Percentiles rank a stretch among this genome's conserved stretches.
These are phyloP conservation scores for sorghum (Sorghum bicolor) DNA, from an alignment of 176 grass and related monocot species.

Conservation along the genomic window DNA sequence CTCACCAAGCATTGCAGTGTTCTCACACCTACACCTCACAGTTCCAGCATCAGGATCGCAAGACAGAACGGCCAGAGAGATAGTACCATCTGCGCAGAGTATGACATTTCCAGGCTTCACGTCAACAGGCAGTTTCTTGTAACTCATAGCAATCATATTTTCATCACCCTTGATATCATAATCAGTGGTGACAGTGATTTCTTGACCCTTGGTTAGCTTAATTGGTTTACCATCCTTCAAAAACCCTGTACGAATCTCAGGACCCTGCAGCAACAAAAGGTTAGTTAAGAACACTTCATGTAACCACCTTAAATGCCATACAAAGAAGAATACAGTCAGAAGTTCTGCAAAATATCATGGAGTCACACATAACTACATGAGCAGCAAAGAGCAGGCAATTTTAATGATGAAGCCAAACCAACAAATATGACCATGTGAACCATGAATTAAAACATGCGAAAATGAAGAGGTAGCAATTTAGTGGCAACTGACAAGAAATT, in stretches of 20 bases:
- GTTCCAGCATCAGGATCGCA: conserved; percentile 79
- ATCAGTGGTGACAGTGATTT: conserved; percentile 80
- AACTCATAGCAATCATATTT: conserved; percentile 84
- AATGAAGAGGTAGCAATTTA: not conserved
- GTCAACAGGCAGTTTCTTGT: conserved; percentile 86
- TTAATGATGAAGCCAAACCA: not conserved
- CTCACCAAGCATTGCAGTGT: conserved; percentile 78
- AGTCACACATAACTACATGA: not conserved
- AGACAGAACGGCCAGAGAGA: conserved; percentile 69
- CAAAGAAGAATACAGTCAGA: not conserved
- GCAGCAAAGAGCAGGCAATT: not conserved
- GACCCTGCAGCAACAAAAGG: conserved; percentile 49
- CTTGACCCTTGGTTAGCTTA: conserved; percentile 82
- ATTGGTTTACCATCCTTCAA: conserved; percentile 83
- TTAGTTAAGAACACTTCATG: not conserved
- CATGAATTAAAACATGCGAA: not conserved
- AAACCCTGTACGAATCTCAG: conserved; percentile 95
- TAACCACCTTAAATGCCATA: not conserved
- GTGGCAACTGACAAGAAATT: not conserved
- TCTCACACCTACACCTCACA: conserved; percentile 86
- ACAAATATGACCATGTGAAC: not conserved
- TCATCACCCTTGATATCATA: conserved; percentile 85
- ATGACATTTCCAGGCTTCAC: conserved; percentile 89
- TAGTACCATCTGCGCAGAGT: conserved; percentile 84
- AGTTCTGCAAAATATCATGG: not conserved